These are phyloP conservation scores for Spencermartinsiella ligniputridi DNA, from an alignment of 1,139 yeast genomes.

Conservation along the genomic window DNA sequence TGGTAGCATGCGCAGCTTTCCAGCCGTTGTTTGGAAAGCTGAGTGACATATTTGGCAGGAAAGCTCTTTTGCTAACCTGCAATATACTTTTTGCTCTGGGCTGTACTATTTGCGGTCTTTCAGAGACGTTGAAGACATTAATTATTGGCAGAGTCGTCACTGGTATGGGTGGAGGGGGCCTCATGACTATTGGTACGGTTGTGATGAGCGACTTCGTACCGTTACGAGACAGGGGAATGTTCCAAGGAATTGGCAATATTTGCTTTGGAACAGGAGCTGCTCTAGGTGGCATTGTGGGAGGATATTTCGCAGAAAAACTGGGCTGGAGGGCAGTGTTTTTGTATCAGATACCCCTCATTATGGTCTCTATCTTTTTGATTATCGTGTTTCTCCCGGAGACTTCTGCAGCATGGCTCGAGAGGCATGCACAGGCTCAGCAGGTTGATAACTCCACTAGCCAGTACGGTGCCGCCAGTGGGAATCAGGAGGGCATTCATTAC, in stretches of 20 bases:
- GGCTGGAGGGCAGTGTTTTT: slow-evolving; percentile 78
- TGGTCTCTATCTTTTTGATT: slow-evolving; percentile 43
- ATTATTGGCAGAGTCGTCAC: slow-evolving; percentile 58
- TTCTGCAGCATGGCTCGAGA: slow-evolving; percentile 1
- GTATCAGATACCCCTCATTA: slow-evolving; percentile 61
- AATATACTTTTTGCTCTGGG: slow-evolving; percentile 50
- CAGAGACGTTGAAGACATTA: slow-evolving; percentile 40
- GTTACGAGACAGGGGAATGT: slow-evolving; percentile 52
- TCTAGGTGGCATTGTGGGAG: slow-evolving; percentile 67
- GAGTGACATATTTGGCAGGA: slow-evolving; percentile 83
- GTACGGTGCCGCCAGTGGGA: neutral
- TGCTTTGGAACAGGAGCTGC: slow-evolving; percentile 69
- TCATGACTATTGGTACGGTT: slow-evolving; percentile 51
- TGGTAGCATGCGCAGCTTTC: slow-evolving; percentile 57
- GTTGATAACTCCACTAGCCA: slow-evolving; percentile 14
- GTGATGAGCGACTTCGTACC: slow-evolving; percentile 57
- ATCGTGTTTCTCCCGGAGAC: slow-evolving; percentile 12
- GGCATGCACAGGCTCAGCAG: slow-evolving; percentile 9
- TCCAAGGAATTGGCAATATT: slow-evolving; percentile 60
- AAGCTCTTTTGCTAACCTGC: slow-evolving; percentile 46
- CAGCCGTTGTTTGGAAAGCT: slow-evolving; percentile 83
- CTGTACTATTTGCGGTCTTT: slow-evolving; percentile 49
- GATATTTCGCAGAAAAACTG: slow-evolving; percentile 59
- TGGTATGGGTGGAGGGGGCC: slow-evolving; percentile 66
- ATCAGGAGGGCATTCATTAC: slow-evolving; percentile 4